A percentile compares a stretch with the other conserved stretches of the same genome.
phyloP scores from a whole-genome alignment of 495 filamentous ascomycete species.

The Annulohypoxylon stygium region DNA sequence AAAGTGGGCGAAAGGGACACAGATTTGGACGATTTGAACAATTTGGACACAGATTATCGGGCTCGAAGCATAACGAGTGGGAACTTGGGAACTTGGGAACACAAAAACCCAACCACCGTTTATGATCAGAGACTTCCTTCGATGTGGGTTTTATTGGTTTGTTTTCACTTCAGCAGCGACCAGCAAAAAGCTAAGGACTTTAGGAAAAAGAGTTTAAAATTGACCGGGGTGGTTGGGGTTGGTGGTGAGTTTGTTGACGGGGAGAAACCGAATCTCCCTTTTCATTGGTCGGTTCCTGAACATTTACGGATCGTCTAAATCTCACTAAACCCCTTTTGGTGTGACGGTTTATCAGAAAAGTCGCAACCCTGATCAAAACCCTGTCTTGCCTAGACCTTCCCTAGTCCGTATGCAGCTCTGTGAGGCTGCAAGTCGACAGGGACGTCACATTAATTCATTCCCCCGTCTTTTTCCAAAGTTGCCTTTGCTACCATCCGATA shows the following conservation, averaged over 20 bases:
- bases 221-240: conserved; percentile 16
- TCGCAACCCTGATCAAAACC: conserved; percentile 16
- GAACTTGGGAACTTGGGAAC: neutral
- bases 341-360: conserved; percentile 38
- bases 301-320: conserved; percentile 29
- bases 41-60: conserved; percentile 20
- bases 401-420: conserved; percentile 29
- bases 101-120: conserved; percentile 24
- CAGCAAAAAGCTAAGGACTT: conserved; percentile 7
- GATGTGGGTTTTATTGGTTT: conserved; percentile 32
- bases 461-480: conserved; percentile 26
- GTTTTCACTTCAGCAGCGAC: conserved; percentile 5
- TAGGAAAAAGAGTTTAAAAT: conserved; percentile 4
- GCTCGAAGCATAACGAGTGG: conserved; percentile 31
- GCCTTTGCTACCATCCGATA: conserved; percentile 1
- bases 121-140: neutral
- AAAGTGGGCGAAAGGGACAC: conserved; percentile 12
- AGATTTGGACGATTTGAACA: neutral
- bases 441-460: conserved; percentile 37
- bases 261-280: conserved; percentile 43
- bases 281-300: conserved; percentile 45
- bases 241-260: conserved; percentile 32
- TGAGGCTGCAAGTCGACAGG: conserved; percentile 43
- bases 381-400: neutral
- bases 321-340: conserved; percentile 30